Base-by-base conservation (phyloP, 768 basidiomycete species). In the Sporobolomyces phaffii region DNA sequence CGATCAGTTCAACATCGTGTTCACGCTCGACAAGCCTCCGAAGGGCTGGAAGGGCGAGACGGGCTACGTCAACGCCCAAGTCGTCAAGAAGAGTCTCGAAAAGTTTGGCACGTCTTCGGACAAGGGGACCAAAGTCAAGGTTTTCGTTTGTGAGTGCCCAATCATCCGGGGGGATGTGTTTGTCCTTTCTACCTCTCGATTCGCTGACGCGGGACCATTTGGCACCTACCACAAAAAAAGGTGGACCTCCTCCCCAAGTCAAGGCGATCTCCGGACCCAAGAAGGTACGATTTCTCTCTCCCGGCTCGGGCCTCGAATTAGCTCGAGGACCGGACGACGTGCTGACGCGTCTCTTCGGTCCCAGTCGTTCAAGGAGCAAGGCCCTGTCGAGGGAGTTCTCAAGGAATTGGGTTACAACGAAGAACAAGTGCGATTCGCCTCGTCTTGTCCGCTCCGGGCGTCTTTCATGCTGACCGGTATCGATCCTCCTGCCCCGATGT, bases 251-350 rank as follows among this genome's bases (percentile, higher is more conserved):
- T 36, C 13, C 13, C 36, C 52, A 60, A 45, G 33, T 97, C n/a
- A 82, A 82, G n/a, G 84, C 90, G 3, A 72, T 98, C 64, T 85
- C 89, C 57, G 96, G 96, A 22, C 85, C 87, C 77, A 98, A 98
- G 80, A 86, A 84, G n/a, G 6, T 90, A 90, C 20, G 84, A 24
- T 29, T 60, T 24, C 22, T 28, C 24, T 40, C 48, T 48, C 41
- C 38, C 7, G 28, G 31, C 26, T 33, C 38, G n/a, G n/a, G n/a
- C 10, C 48, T 33, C 13, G 29, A 47, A 15, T 17, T n/a, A 13
- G 36, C 29, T 47, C 33, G 22, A 11, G 6, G 8, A 29, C 34
- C 17, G n/a, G 18, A 11, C 58, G n/a, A 3, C 40, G 7, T 20
- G 17, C 5, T 26, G 5, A 20, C 5, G 41, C 51, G n/a, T n/a